A percentile compares a stretch with the other conserved stretches of the same genome.
Evolutionary conservation across 169 alveolate species (phyloP).

Genomic region (Cardiosporidium cionae): DNA sequence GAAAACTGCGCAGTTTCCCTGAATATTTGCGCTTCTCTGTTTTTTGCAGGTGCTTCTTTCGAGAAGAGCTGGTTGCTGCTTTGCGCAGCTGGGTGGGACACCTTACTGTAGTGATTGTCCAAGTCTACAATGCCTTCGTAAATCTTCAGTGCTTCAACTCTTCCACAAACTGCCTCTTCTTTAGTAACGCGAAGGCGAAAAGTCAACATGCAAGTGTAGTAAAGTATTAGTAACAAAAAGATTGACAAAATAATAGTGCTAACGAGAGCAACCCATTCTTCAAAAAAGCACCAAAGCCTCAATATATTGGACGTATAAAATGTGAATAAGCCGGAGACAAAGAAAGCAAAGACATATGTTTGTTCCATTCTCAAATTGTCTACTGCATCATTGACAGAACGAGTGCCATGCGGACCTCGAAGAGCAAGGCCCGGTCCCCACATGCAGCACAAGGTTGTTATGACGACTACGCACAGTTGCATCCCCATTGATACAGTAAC

Average conservation of each 20-base stretch:
- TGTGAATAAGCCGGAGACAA: conserved; percentile 2
- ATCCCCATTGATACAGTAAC: conserved; percentile 15
- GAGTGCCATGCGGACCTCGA: conserved; percentile 22
- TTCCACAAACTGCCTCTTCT: conserved; percentile 20
- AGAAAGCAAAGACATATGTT: conserved; percentile 1
- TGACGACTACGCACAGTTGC: conserved; percentile 14
- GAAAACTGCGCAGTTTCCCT: no score
- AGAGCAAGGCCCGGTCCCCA: conserved; percentile 34
- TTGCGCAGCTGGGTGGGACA: no score
- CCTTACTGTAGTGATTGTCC: conserved; percentile 16
- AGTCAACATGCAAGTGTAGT: conserved; percentile 11
- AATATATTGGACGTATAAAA: conserved; percentile 4
- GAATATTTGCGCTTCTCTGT: no score
- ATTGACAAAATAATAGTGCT: background rate
- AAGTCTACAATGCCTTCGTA: conserved; percentile 22
- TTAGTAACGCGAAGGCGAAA: conserved; percentile 9
- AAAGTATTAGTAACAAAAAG: conserved; percentile 5
- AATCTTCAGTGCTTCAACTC: conserved; percentile 8
- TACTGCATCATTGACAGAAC: conserved; percentile 19
- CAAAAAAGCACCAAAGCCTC: conserved; percentile 11
- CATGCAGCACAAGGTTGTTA: conserved; percentile 22
- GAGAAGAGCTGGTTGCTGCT: no score
- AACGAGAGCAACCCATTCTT: background rate
- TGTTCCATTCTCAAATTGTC: conserved; percentile 23
- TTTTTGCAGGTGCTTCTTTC: no score